Evolutionary conservation across 495 filamentous ascomycete species (phyloP).

Genomic region (Daldinia decipiens): DNA sequence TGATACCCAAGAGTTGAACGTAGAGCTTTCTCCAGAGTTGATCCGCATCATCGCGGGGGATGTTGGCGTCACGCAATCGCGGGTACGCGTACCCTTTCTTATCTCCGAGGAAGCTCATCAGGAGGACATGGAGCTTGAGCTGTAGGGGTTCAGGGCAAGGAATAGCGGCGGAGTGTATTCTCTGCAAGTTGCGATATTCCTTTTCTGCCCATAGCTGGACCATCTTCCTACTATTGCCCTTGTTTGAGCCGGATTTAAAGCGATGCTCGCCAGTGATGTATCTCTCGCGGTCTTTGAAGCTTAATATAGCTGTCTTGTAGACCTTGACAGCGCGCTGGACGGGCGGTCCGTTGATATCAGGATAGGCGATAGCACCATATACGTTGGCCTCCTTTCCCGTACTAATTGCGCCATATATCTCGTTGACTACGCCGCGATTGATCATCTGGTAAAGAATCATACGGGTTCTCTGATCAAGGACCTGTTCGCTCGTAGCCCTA

Average conservation of each 20-base stretch:
- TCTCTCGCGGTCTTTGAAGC: constrained; percentile 96
- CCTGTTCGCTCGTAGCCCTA: constrained; percentile 91
- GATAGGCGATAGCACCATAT: constrained; percentile 70
- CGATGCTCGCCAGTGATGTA: constrained; percentile 94
- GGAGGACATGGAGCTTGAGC: constrained; percentile 87
- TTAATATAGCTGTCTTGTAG: constrained; percentile 95
- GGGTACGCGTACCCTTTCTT: constrained; percentile 87
- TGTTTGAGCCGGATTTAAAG: constrained; percentile 79
- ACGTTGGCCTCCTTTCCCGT: constrained; percentile 99
- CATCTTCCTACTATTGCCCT: constrained; percentile 92
- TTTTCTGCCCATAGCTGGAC: constrained; percentile 99
- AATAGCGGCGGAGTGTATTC: constrained; percentile 83
- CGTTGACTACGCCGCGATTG: constrained; percentile 83
- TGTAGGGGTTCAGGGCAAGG: constrained; percentile 89
- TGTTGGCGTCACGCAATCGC: constrained; percentile 67
- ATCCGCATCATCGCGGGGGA: constrained; percentile 66
- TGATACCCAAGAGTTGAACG: constrained; percentile 82
- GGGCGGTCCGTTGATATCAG: constrained; percentile 57
- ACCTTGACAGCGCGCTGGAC: constrained; percentile 87
- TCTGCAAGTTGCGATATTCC: constrained; percentile 91
- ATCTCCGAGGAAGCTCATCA: constrained; percentile 93
- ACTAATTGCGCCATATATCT: constrained; percentile 88
- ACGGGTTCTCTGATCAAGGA: constrained; percentile 89
- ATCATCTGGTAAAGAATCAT: constrained; percentile 97
- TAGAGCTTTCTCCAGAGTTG: constrained; percentile 83